phyloP scores from a whole-genome alignment of 2,329 filamentous ascomycete genomes.

The Arachnopeziza araneosa region DNA sequence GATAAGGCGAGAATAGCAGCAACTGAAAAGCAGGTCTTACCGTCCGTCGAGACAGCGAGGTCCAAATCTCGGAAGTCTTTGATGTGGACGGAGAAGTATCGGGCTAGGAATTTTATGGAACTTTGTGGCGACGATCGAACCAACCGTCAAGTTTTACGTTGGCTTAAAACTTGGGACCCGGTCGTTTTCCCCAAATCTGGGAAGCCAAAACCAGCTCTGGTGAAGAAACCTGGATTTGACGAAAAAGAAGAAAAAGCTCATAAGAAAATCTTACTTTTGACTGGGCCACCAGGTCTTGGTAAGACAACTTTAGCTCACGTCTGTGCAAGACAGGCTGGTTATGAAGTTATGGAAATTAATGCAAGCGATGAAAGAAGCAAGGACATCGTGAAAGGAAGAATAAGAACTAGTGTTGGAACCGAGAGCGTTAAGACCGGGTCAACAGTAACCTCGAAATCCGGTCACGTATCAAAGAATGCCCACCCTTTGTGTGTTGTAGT shows the following conservation, averaged over 20 bases:
- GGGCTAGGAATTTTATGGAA: slow-evolving; percentile 85
- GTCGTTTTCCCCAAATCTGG: slow-evolving; percentile 74
- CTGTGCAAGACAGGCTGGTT: slow-evolving; percentile 89
- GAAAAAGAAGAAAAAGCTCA: slow-evolving; percentile 69
- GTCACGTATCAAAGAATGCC: slow-evolving; percentile 61
- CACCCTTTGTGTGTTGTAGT: slow-evolving; percentile 90
- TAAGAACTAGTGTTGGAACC: slow-evolving; percentile 86
- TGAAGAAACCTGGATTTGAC: slow-evolving; percentile 37
- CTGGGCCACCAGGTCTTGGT: slow-evolving; percentile 86
- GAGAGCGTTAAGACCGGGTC: slow-evolving; percentile 80
- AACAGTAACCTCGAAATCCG: slow-evolving; percentile 46
- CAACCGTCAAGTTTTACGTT: slow-evolving; percentile 81
- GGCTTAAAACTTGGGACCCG: slow-evolving; percentile 91
- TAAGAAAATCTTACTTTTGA: slow-evolving; percentile 82
- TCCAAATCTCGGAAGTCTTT: slow-evolving; percentile 39
- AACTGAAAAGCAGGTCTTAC: slow-evolving; percentile 31
- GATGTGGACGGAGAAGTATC: slow-evolving; percentile 97
- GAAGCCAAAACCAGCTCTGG: slow-evolving; percentile 47
- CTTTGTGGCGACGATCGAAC: slow-evolving; percentile 92
- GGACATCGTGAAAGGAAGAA: slow-evolving; percentile 84
- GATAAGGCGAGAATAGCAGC: slow-evolving; percentile 38
- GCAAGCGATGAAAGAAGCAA: slow-evolving; percentile 91
- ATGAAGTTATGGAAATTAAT: slow-evolving; percentile 96
- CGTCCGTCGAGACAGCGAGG: slow-evolving; percentile 35
- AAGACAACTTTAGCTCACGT: slow-evolving; percentile 97